Base-by-base conservation (phyloP, 2,329 filamentous ascomycete genomes). In the Monosporascus sp. region DNA sequence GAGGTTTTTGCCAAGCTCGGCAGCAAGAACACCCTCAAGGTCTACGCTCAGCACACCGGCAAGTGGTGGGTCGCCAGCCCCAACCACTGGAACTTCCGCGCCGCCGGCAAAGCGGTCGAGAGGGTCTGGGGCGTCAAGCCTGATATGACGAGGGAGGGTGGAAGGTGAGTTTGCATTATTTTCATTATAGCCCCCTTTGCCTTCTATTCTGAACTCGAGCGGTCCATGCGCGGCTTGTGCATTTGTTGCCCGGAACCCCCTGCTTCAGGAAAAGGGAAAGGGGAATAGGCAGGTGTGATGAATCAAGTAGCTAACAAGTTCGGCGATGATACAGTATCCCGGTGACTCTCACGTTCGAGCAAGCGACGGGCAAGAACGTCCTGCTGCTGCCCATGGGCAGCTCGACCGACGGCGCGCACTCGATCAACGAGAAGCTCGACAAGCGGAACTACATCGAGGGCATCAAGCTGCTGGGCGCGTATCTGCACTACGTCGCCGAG, bases 41-140 rank as follows among this genome's bases (percentile, higher is more conserved):
- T 91, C 51, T 85, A 80, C 68, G 80, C 92, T 54, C 86, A 93
- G 74, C 94, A 99, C 78, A 87, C 86, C 55, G 94, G 94, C 63
- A 97, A 97, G 76, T 99, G 94, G 94, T 99, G 94, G 94, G 91
- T 96, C 48, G 91, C 95, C 47, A 92, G 88, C 68, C 93, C 94
- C 31, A 94, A 96, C 76, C 93, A 99, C 81, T 97, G 94, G 91
- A 99, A 99, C 81, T 99, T 97, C 76, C 83, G 85, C 31, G 93
- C 93, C 26, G 94, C 94, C 16, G 85, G 87, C 68, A 97, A 96
- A 81, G 94, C 94, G n/a, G 91, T 94, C 37, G 88, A 97, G 78
- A 85, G 91, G 60, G 94, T 99, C 38, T 99, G 91, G 83, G 89
- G 89, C 51, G 88, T 96, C 52, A 81, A 91, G 77, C 94, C 94